Percentiles rank a stretch among this genome's conserved stretches.
phyloP scores from a whole-genome alignment of 345 rosid genomes.

The Eucalyptus erythrocorys region DNA sequence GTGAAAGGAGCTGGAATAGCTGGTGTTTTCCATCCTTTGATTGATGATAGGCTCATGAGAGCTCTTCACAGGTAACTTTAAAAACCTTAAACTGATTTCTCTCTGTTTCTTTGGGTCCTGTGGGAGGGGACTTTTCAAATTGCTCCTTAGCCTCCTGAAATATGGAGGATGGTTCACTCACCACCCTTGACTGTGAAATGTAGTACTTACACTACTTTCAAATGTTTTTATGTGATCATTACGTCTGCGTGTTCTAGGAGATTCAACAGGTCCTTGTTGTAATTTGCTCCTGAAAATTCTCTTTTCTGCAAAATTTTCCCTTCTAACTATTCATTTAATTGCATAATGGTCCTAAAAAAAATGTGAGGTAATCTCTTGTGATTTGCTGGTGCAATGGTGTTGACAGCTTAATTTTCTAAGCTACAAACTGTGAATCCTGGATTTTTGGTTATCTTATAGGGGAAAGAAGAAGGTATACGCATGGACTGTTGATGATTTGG shows the following conservation, averaged over 20 bases:
- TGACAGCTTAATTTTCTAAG: not conserved
- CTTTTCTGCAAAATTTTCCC: not conserved
- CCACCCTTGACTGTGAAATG: not conserved
- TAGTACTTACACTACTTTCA: not conserved
- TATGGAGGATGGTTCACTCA: not conserved
- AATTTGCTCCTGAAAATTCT: not conserved
- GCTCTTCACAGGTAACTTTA: slow-evolving; percentile 40
- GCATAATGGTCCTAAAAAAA: not conserved
- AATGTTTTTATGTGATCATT: not conserved
- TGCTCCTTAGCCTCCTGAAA: not conserved
- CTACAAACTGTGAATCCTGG: not conserved
- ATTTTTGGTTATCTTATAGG: slow-evolving; percentile 23
- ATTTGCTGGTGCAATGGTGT: not conserved
- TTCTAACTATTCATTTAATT: not conserved
- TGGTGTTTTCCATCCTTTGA: slow-evolving; percentile 68
- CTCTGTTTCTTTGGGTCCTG: not conserved
- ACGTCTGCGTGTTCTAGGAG: not conserved
- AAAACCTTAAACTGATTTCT: not conserved
- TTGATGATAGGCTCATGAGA: slow-evolving; percentile 44
- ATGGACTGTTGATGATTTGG: slow-evolving; percentile 81
- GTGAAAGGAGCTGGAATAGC: slow-evolving; percentile 73
- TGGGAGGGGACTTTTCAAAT: not conserved
- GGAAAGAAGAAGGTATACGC: slow-evolving; percentile 63
- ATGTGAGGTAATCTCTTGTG: not conserved
- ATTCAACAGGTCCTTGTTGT: not conserved